Evolutionary conservation across 2,329 filamentous ascomycete genomes (phyloP), one percentile per base, ranked within the genome.

Genomic region (Apiospora saccharicola): DNA sequence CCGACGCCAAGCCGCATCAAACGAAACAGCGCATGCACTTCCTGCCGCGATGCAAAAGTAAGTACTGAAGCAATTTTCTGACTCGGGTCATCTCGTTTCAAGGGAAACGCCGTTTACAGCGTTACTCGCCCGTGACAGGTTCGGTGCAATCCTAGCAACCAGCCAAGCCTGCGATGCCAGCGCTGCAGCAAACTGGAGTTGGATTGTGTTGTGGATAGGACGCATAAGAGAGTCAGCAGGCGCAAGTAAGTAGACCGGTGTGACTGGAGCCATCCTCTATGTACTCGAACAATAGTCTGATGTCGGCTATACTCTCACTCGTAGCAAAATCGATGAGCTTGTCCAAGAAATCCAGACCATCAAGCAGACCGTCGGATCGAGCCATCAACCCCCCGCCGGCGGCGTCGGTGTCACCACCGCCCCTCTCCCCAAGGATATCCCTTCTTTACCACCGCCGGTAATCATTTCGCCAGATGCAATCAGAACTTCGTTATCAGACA

Each of bases 271-370:
- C 22, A 43, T 44, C 13, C 22, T 4, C 67, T 24, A n/a, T n/a
- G 5, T 3, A 24, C 49, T 24, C 19, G 26, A 30, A 5, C 16
- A 12, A 14, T 16, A 4, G 13, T 69, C 46, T 73, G 41, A 70
- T 57, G 53, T 30, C 14, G 26, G 37, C 19, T 24, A 14, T 47
- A 8, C 22, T n/a, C 57, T n/a, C 22, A 19, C 57, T n/a, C 69
- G 68, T 71, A 89, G 88, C 75, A 89, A 90, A 77, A 81, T 90
- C 3, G 88, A 90, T 74, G 85, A 87, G 73, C 81, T 89, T 5
- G 87, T 86, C 69, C 85, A 87, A 73, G 87, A 89, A 76, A 84
- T 89, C n/a, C 85, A 83, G 74, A 86, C 81, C 76, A 89, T 89
- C 76, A 88, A 88, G 75, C 83, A 88, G 74, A 86, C 84, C 64